Conservation (phyloP, 306 rosid species). For the Pueraria montana region DNA sequence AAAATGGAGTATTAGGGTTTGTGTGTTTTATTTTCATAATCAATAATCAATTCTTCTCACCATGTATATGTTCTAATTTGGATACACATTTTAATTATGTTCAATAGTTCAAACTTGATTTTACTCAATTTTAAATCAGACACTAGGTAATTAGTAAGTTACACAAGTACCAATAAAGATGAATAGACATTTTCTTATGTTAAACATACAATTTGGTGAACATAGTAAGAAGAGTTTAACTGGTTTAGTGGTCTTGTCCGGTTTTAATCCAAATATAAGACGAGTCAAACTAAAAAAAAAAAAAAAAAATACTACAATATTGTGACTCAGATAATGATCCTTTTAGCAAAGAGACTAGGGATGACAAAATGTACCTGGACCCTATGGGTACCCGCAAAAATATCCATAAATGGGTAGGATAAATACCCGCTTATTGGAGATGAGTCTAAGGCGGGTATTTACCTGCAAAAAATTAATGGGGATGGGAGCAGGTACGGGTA, state of each 20-base stretch:
- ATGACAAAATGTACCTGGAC: too few species aligned
- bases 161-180: not conserved
- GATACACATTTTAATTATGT: not conserved
- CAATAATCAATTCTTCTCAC: not conserved
- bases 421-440: too few species aligned
- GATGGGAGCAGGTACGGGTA: too few species aligned
- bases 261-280: not conserved
- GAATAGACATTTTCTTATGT: not conserved
- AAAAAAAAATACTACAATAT: not conserved
- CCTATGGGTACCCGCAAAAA: too few species aligned
- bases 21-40: not conserved
- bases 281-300: not conserved
- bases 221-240: not conserved
- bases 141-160: not conserved
- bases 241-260: not conserved
- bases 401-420: too few species aligned
- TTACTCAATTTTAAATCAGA: not conserved
- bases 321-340: constrained; percentile 8
- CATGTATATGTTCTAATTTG: not conserved
- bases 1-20: not conserved
- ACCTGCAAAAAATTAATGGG: too few species aligned
- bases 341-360: not conserved
- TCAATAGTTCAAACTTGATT: not conserved
- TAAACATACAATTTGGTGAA: not conserved
- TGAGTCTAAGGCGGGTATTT: too few species aligned